These are phyloP conservation scores for Hirsutella thompsonii DNA, from an alignment of 2,329 filamentous ascomycete genomes.

Conservation along the genomic window DNA sequence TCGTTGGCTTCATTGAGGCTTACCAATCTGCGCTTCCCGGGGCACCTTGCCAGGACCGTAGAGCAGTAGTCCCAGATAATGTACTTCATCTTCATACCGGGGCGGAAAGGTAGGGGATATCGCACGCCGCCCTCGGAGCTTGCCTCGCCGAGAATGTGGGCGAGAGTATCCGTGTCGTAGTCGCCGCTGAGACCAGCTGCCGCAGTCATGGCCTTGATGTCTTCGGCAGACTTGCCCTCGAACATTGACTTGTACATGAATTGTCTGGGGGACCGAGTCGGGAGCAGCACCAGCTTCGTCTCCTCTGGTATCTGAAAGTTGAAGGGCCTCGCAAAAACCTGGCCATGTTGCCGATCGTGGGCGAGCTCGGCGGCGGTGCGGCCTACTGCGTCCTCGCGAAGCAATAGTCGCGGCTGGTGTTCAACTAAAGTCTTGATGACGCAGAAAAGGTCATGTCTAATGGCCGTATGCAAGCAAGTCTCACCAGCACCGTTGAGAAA, in stretches of 20 bases:
- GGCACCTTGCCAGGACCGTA: conserved; percentile 16
- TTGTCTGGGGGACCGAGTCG: neutral
- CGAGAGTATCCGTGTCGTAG: neutral
- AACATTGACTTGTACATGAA: neutral
- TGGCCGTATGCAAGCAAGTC: conserved; percentile 47
- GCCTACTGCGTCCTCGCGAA: conserved; percentile 65
- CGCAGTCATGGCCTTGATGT: neutral
- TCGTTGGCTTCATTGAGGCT: conserved; percentile 45
- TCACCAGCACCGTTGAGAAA: conserved; percentile 53
- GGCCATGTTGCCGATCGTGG: conserved; percentile 35
- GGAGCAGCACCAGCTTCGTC: neutral
- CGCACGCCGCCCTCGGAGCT: neutral
- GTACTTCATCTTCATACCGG: conserved; percentile 5
- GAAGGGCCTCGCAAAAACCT: conserved; percentile 17
- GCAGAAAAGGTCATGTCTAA: conserved; percentile 22
- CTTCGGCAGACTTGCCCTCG: neutral
- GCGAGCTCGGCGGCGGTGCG: conserved; percentile 59
- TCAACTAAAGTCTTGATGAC: conserved; percentile 35
- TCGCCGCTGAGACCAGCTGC: neutral
- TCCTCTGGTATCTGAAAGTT: neutral
- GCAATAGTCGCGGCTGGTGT: conserved; percentile 44
- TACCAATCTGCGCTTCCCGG: conserved; percentile 33
- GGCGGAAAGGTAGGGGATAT: too few relatives aligned
- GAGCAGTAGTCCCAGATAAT: conserved; percentile 22
- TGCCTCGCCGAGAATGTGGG: neutral